Conservation (phyloP, 306 rosid species). For the Trichosanthes cucumerina region DNA sequence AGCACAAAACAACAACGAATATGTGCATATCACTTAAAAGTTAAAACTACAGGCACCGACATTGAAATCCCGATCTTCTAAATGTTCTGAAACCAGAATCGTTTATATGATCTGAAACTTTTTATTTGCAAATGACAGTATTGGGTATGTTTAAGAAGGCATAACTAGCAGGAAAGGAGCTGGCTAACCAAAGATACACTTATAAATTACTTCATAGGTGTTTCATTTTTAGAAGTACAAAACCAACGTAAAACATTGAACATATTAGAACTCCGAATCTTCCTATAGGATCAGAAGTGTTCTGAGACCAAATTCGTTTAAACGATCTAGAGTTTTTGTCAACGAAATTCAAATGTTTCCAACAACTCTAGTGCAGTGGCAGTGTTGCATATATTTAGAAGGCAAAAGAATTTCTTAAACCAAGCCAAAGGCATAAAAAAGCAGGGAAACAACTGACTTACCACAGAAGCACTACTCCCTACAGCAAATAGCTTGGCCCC, state of each 20-base stretch:
- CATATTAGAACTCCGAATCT: background rate
- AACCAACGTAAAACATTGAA: background rate
- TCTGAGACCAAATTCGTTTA: background rate
- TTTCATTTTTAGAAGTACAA: background rate
- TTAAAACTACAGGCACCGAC: background rate
- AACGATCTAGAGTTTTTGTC: background rate
- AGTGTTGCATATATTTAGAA: background rate
- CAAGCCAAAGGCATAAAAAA: background rate
- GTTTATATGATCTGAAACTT: background rate
- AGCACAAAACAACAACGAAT: background rate
- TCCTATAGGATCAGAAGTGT: background rate
- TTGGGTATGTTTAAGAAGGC: background rate
- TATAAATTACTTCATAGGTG: background rate
- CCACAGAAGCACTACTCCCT: slow-evolving; percentile 40
- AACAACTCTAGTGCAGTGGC: background rate
- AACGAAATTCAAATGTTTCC: background rate
- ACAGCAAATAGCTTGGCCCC: slow-evolving; percentile 36
- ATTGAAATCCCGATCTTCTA: background rate
- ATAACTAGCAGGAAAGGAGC: background rate
- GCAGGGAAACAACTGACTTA: slow-evolving; percentile 6
- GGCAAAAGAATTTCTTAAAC: background rate
- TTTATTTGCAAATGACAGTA: background rate
- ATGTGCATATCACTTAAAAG: background rate
- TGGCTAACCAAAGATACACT: slow-evolving; percentile 29
- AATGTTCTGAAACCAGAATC: background rate